Evolutionary conservation across 139 green algal genomes (phyloP), one percentile per base, ranked within the genome.

Genomic region (Desmodesmus armatus): DNA sequence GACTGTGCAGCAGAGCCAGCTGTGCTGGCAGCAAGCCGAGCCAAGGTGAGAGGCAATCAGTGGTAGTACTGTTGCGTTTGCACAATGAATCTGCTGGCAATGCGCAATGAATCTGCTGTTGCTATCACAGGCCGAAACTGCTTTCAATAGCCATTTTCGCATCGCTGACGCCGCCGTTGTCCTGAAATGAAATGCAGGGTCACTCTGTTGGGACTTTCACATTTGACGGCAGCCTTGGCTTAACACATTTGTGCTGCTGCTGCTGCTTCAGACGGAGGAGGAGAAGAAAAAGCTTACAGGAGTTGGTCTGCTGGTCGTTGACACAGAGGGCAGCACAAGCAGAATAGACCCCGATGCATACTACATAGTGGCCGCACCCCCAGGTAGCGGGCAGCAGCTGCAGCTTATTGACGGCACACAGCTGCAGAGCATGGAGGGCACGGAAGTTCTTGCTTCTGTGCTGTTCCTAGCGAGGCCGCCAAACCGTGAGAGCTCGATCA

Each of bases 381-480:
- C 65, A 82, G 4, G 81, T 21, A 19, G 37, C 1, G 41, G 51
- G 15, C 63, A 66, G 6, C 23, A 40, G 29, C 66, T 94, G 63
- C 37, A 71, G n/a, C 33, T 94, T 49, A 74, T 88, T 53, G 83
- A 87, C 3, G 91, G 86, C 23, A 82, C 47, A n/a, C n/a, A n/a
- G n/a, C n/a, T n/a, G n/a, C n/a, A n/a, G n/a, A n/a, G n/a, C n/a
- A n/a, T n/a, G n/a, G n/a, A n/a, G n/a, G n/a, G n/a, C n/a, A n/a
- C n/a, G n/a, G n/a, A n/a, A n/a, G n/a, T n/a, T n/a, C 25, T 91
- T 55, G 93, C 77, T 11, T 35, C 47, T 21, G 89, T 96, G 77
- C 76, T 96, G 35, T 94, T 95, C 79, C 80, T 93, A n/a, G 89
- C 85, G 47, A 75, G 93, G n/a, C 93, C 93, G 27, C 93, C 93